Base-by-base conservation (phyloP, 441 rosid genomes). In the Adansonia rubrostipa region DNA sequence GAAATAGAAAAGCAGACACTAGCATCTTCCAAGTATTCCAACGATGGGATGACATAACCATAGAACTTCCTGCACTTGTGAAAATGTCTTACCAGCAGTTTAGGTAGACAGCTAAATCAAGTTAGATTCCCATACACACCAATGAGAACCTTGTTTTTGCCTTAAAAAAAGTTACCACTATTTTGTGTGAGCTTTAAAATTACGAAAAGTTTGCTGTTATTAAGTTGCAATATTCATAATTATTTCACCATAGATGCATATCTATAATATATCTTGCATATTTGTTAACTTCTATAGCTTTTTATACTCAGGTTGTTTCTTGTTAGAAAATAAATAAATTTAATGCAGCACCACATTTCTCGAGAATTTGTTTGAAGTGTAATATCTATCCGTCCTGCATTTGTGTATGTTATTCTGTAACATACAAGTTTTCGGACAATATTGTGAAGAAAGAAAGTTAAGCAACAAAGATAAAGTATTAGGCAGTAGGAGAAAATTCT, bases 231-330 rank as follows among this genome's bases (percentile, higher is more conserved):
- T 61, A 61, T 60, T 20, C 33, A 40, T 7, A n/a, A 15, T 36
- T 15, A n/a, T 66, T 66, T 40, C 71, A 14, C 48, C 51, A 66
- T n/a, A 15, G 4, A 14, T 42, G 47, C 22, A 42, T 66, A 6
- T n/a, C 19, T 28, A 28, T 28, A 28, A 28, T 40, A 4, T 22
- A 2, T 40, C 70, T 65, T 40, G 17, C 33, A 45, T 40, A 40
- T 17, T 9, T 22, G 17, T 65, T 53, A 4, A 54, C 19, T 9
- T 53, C 56, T 28, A 28, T 28, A 28, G 3, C 33, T 28, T 28
- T 60, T 36, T 19, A 11, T 40, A 15, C 5, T 53, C 71, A 74
- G 82, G 70, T 68, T 80, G 79, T 75, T 67, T 62, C 44, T 61
- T 57, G 56, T 69, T 36, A 50, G 79, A 67, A 66, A 68, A 73